Percentiles rank a stretch among this genome's conserved stretches.
Evolutionary conservation across 2,329 filamentous ascomycete genomes (phyloP).

Genomic region (Clonostachys sp.): DNA sequence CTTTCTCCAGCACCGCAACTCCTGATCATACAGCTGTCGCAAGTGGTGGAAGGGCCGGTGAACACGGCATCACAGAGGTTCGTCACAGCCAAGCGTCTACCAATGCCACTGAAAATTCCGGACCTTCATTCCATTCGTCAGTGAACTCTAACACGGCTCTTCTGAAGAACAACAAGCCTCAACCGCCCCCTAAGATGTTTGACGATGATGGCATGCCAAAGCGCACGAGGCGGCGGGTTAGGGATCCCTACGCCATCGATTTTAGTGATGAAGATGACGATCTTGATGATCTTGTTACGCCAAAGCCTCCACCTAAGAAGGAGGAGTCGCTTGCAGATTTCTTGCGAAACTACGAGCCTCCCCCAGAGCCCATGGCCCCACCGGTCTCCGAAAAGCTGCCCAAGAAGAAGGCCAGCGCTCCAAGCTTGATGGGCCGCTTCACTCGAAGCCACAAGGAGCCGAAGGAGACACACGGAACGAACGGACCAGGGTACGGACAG

Average conservation of each 20-base stretch:
- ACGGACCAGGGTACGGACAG: not conserved
- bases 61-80: constrained; percentile 51
- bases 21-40: constrained; percentile 67
- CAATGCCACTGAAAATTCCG: constrained; percentile 52
- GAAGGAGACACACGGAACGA: constrained; percentile 1
- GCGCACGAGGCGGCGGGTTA: constrained; percentile 72
- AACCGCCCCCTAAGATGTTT: constrained; percentile 27
- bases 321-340: constrained; percentile 74
- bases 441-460: constrained; percentile 25
- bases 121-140: constrained; percentile 55
- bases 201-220: constrained; percentile 57
- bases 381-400: constrained; percentile 29
- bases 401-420: constrained; percentile 61
- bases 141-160: constrained; percentile 74
- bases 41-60: constrained; percentile 50
- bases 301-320: constrained; percentile 27
- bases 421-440: constrained; percentile 58
- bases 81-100: constrained; percentile 53
- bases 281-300: constrained; percentile 28
- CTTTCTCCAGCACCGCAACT: constrained; percentile 81
- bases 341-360: constrained; percentile 64
- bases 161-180: constrained; percentile 34
- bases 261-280: constrained; percentile 65
- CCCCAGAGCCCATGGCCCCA: constrained; percentile 38
- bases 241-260: constrained; percentile 93